Percentiles rank a stretch among this genome's conserved stretches.
Evolutionary conservation across 2,329 filamentous ascomycete species (phyloP).

Genomic region (Lachnum nothofagi): DNA sequence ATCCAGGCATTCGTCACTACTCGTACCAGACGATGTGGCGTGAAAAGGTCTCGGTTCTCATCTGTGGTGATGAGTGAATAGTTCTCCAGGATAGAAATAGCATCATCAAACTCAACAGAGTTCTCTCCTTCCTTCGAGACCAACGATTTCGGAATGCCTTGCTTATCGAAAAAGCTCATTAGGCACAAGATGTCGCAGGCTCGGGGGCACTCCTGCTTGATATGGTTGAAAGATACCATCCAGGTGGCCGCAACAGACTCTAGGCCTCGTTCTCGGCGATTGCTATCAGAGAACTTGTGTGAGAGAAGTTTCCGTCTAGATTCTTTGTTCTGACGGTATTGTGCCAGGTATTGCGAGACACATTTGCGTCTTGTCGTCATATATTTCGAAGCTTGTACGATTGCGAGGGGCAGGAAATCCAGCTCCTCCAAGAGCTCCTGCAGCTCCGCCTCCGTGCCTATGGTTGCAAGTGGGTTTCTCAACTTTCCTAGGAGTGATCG

Average conservation of each 20-base stretch:
- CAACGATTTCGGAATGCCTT: conserved; percentile 22
- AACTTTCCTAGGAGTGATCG: not conserved
- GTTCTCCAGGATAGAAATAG: conserved; percentile 33
- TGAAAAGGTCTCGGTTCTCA: conserved; percentile 11
- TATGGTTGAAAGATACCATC: conserved; percentile 36
- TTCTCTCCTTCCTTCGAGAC: conserved; percentile 4
- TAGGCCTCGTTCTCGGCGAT: conserved; percentile 32
- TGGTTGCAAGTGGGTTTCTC: not conserved
- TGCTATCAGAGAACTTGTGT: conserved; percentile 27
- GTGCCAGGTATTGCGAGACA: conserved; percentile 35
- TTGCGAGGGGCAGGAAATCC: conserved; percentile 29
- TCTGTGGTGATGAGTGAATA: conserved; percentile 35
- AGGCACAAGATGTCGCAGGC: conserved; percentile 20
- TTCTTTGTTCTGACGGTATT: conserved; percentile 33
- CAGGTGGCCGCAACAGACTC: conserved; percentile 36
- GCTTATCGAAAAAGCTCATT: conserved; percentile 21
- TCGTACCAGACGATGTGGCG: conserved; percentile 22
- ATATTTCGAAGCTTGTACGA: conserved; percentile 29
- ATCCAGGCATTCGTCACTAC: conserved; percentile 24
- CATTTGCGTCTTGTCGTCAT: conserved; percentile 27
- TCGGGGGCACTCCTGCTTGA: conserved; percentile 24
- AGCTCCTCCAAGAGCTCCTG: conserved; percentile 21
- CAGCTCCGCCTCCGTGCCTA: not conserved
- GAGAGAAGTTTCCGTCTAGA: conserved; percentile 29
- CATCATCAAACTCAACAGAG: conserved; percentile 28